phyloP scores from a whole-genome alignment of 2,329 filamentous ascomycete species.

The Alternaria dauci region DNA sequence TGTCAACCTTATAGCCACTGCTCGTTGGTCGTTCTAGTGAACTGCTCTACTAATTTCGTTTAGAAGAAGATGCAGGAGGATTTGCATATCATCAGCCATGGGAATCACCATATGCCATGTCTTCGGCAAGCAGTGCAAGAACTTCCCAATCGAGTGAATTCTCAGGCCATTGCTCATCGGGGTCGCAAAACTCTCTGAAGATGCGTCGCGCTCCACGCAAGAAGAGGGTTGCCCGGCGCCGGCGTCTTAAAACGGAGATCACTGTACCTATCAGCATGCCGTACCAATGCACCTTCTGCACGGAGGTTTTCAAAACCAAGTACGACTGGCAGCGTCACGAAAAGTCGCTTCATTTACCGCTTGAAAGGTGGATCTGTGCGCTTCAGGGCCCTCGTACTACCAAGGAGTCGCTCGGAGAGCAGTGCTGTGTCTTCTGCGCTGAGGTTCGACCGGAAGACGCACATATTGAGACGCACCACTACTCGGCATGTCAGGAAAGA shows the following conservation, averaged over 20 bases:
- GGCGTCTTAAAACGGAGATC: conserved; percentile 20
- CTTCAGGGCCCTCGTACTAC: conserved; percentile 23
- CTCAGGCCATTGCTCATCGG: conserved; percentile 24
- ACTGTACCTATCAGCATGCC: conserved; percentile 22
- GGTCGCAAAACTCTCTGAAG: conserved; percentile 28
- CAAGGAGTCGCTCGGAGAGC: conserved; percentile 21
- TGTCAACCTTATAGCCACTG: neutral
- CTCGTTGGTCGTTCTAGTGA: no score
- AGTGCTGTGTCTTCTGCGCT: conserved; percentile 34
- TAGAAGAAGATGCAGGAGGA: neutral
- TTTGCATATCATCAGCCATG: conserved; percentile 15
- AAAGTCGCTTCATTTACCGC: conserved; percentile 38
- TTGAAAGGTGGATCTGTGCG: conserved; percentile 39
- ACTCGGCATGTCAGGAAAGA: conserved; percentile 31
- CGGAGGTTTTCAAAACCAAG: conserved; percentile 42
- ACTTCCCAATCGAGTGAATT: conserved; percentile 36
- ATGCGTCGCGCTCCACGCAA: conserved; percentile 19
- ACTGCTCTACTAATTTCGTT: neutral
- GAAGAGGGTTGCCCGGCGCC: conserved; percentile 19
- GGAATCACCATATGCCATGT: conserved; percentile 24
- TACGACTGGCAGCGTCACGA: conserved; percentile 44
- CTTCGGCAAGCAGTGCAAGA: conserved; percentile 35
- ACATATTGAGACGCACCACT: conserved; percentile 33
- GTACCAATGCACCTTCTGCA: conserved; percentile 44
- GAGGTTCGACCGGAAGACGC: conserved; percentile 17